Conservation (phyloP, 2,329 filamentous ascomycete species). For the Trichoderma sp. region DNA sequence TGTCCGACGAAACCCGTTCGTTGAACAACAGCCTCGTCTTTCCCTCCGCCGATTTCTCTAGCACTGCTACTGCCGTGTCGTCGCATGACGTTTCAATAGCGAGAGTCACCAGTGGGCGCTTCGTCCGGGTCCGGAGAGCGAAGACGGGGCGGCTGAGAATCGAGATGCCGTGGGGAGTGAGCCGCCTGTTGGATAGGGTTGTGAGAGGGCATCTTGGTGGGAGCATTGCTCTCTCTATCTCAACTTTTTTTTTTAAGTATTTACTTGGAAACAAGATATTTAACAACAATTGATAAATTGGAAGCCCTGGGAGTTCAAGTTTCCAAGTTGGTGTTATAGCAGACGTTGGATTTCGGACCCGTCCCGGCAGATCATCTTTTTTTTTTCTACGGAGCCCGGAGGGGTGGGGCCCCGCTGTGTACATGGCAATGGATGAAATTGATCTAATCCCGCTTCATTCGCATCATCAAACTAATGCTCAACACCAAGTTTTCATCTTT, state of each 20-base stretch:
- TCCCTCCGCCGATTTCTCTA: slow-evolving; percentile 54
- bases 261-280: neutral
- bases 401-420: neutral
- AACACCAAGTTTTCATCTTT: too few species aligned
- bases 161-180: neutral
- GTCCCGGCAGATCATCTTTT: neutral
- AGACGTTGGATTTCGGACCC: neutral
- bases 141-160: neutral
- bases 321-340: neutral
- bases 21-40: slow-evolving; percentile 69
- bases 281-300: neutral
- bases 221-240: neutral
- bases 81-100: slow-evolving; percentile 87
- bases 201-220: neutral
- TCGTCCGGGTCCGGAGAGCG: neutral
- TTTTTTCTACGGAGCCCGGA: neutral
- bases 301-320: neutral
- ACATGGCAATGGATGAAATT: neutral
- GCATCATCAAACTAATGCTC: neutral
- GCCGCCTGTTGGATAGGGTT: neutral
- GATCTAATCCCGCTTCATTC: neutral
- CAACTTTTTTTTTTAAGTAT: neutral
- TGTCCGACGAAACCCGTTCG: slow-evolving; percentile 77
- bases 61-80: slow-evolving; percentile 83
- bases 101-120: slow-evolving; percentile 50